These are phyloP conservation scores for Fusarium paranaense DNA, from an alignment of 2,329 filamentous ascomycete genomes.

Conservation along the genomic window DNA sequence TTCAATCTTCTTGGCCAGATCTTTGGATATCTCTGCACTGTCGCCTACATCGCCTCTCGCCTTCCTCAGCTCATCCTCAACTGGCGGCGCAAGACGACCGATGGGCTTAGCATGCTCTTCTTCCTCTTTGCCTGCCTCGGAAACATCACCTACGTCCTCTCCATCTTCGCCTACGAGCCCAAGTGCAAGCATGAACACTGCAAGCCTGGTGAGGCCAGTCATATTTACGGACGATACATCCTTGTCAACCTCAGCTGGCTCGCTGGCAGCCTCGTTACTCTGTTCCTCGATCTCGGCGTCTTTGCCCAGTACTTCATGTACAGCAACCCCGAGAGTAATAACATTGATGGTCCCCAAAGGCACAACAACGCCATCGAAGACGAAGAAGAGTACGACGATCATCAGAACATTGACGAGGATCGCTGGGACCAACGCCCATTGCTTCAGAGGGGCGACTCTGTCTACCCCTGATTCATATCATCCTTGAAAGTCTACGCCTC, in stretches of 20 bases:
- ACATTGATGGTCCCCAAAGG: slow-evolving; percentile 11
- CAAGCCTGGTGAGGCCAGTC: slow-evolving; percentile 70
- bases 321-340: slow-evolving; percentile 58
- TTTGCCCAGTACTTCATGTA: slow-evolving; percentile 96
- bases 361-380: slow-evolving; percentile 30
- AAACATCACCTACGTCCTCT: slow-evolving; percentile 92
- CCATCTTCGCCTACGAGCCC: slow-evolving; percentile 90
- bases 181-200: slow-evolving; percentile 70
- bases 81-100: slow-evolving; percentile 90
- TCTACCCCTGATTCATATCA: slow-evolving; percentile 32
- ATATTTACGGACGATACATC: slow-evolving; percentile 83
- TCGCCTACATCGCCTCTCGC: slow-evolving; percentile 88
- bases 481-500: neutral
- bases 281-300: slow-evolving; percentile 86
- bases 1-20: slow-evolving; percentile 87
- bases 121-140: slow-evolving; percentile 97
- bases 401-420: slow-evolving; percentile 42
- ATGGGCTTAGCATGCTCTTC: slow-evolving; percentile 93
- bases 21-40: slow-evolving; percentile 93
- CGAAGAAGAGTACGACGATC: slow-evolving; percentile 44
- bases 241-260: slow-evolving; percentile 93
- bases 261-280: slow-evolving; percentile 86
- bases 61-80: slow-evolving; percentile 93
- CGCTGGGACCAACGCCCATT: slow-evolving; percentile 57
- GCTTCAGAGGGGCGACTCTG: slow-evolving; percentile 48